Conservation (phyloP, 2,329 filamentous ascomycete species). For the Drechslerella dactyloides region DNA sequence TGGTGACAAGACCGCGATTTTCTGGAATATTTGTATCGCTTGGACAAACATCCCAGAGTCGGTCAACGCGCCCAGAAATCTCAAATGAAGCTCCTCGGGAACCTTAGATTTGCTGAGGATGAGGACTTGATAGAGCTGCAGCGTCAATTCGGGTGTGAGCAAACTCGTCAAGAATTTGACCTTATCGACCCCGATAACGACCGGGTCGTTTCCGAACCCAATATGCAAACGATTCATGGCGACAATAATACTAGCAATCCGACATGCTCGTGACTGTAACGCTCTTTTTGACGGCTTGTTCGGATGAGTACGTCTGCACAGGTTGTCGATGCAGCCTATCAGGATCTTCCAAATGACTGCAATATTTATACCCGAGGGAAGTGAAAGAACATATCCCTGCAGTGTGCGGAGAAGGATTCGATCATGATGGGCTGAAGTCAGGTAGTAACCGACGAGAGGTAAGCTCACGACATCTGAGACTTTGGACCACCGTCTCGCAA, state of each 20-base stretch:
- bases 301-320: background rate
- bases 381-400: slow-evolving; percentile 13
- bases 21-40: slow-evolving; percentile 42
- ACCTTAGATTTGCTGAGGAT: slow-evolving; percentile 22
- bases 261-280: slow-evolving; percentile 19
- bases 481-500: slow-evolving; percentile 13
- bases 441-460: slow-evolving; percentile 19
- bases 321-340: slow-evolving; percentile 35
- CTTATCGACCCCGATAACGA: slow-evolving; percentile 16
- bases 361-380: background rate
- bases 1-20: slow-evolving; percentile 10
- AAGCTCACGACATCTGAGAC: background rate
- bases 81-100: slow-evolving; percentile 26
- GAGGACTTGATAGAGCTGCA: slow-evolving; percentile 17
- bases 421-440: slow-evolving; percentile 16
- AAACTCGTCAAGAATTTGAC: slow-evolving; percentile 26
- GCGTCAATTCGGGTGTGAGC: slow-evolving; percentile 15
- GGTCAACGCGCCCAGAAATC: slow-evolving; percentile 19
- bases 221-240: background rate
- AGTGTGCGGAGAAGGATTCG: slow-evolving; percentile 26
- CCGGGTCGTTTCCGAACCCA: slow-evolving; percentile 10
- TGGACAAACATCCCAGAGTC: slow-evolving; percentile 34
- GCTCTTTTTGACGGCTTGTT: slow-evolving; percentile 11
- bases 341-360: slow-evolving; percentile 23
- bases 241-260: slow-evolving; percentile 16